phyloP scores from a whole-genome alignment of 2,329 filamentous ascomycete genomes.

The Fusarium nurragi region DNA sequence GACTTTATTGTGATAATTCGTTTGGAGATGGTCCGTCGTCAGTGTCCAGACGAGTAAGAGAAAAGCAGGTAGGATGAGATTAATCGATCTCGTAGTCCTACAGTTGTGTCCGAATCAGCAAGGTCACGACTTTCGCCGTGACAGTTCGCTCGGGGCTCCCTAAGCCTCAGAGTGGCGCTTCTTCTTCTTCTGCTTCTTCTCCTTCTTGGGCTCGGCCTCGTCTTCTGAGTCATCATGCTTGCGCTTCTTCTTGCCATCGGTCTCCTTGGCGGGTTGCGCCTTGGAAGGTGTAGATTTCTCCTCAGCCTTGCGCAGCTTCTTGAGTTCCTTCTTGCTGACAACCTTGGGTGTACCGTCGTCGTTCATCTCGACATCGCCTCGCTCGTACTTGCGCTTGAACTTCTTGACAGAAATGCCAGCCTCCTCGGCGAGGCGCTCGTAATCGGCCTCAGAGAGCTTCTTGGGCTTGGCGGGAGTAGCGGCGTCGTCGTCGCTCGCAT shows the following conservation, averaged over 20 bases:
- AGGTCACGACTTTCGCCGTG: slow-evolving; percentile 26
- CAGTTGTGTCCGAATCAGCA: slow-evolving; percentile 36
- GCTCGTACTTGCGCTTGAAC: slow-evolving; percentile 81
- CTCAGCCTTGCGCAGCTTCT: slow-evolving; percentile 74
- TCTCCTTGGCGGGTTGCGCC: slow-evolving; percentile 54
- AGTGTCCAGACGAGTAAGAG: slow-evolving; percentile 44
- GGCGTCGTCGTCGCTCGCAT: slow-evolving; percentile 49
- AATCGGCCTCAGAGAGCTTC: slow-evolving; percentile 65
- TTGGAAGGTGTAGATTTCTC: slow-evolving; percentile 58
- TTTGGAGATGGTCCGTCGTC: slow-evolving; percentile 38
- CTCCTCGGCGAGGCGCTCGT: slow-evolving; percentile 68
- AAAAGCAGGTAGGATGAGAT: slow-evolving; percentile 37
- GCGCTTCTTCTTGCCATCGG: slow-evolving; percentile 66
- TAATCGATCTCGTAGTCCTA: slow-evolving; percentile 20
- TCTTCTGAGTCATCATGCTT: slow-evolving; percentile 75
- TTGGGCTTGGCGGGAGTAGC: slow-evolving; percentile 50
- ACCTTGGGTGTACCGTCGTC: slow-evolving; percentile 72
- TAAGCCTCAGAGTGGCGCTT: slow-evolving; percentile 54
- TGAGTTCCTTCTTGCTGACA: slow-evolving; percentile 79
- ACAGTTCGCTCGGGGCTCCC: slow-evolving; percentile 29
- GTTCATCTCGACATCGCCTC: slow-evolving; percentile 75
- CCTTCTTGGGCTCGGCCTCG: slow-evolving; percentile 68
- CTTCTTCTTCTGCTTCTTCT: slow-evolving; percentile 65
- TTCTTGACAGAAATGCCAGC: slow-evolving; percentile 77
- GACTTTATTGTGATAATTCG: slow-evolving; percentile 31